Evolutionary conservation across 1,284 basidiomycete genomes (phyloP), one percentile per base, ranked within the genome.

Genomic region (Melampsora occidentalis): DNA sequence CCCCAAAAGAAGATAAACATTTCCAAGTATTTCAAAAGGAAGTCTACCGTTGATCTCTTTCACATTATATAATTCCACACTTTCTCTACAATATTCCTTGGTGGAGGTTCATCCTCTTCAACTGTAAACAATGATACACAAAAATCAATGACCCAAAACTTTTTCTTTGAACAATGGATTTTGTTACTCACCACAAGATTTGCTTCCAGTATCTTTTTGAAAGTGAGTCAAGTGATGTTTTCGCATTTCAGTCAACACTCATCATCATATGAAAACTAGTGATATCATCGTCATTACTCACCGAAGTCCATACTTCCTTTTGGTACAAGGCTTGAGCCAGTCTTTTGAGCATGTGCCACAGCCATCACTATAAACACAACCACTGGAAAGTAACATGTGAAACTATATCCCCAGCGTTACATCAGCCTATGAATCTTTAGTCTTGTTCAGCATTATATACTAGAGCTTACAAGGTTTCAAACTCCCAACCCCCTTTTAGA

Each of bases 301-400:
- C 75, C 46, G 33, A 76, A 76, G 42, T 76, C 75, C 75, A 76
- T 76, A 49, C 51, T 61, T 33, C 48, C 35, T 53, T 53, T 18
- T 57, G 59, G 42, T 22, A 76, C 61, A 59, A 76, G n/a, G 6
- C 62, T 59, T 59, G 66, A 25, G 22, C 68, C 62, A 25, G 59
- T 76, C 75, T 67, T 69, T 68, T 68, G 65, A 64, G 20, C 64
- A 51, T 76, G 75, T 31, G 31, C 33, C 25, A 42, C 46, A 70
- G 69, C 64, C 42, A 69, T 18, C 10, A 70, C 10, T n/a, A 70
- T 49, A 33, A 76, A 76, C 35, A 57, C 75, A 5, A 35, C 48
- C 51, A 76, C 48, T 5, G 75, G 75, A 39, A 69, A 70, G 35
- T 76, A 76, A 12, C 75, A 70, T 14, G 75, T 76, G 20, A 76